Base-by-base conservation (phyloP, 441 rosid genomes). In the Arabidopsis lyrata region DNA sequence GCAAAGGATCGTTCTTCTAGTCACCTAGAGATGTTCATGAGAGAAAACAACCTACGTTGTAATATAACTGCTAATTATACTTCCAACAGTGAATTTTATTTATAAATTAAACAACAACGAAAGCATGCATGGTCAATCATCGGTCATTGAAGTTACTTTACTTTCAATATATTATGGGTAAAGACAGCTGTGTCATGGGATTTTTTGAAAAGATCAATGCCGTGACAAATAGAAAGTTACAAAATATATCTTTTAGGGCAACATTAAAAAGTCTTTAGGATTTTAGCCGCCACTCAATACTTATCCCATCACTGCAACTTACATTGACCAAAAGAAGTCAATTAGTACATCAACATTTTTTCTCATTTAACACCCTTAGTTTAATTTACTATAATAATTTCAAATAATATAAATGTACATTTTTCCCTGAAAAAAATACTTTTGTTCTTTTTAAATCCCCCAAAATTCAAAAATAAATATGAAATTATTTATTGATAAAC, bases 151-250 rank as follows among this genome's bases (percentile, higher is more conserved):
- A 16, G 22, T 8, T 52, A 39, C 36, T 7, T 45, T 5, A 2
- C 2, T 0, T 24, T 31, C 16, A 20, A 20, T 14, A 0, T 7
- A 49, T 38, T 8, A 11, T 36, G 15, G 58, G 1, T 41, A 42
- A 29, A 39, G 42, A 61, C 68, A 18, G 56, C 63, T 44, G 64
- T 34, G 49, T 64, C 50, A 47, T 0, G 10, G 5, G 29, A 63
- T 41, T 22, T 22, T 44, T 63, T 34, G 48, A 64, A 73, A 47
- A 36, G 29, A 65, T 65, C 59, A 56, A 56, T 27, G 42, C 15
- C 24, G 59, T 62, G 77, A 45, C 77, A 66, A 73, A 24, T 24
- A 36, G 35, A 65, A 56, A 24, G 0, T 56, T 65, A 73, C 77
- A 73, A 65, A 56, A 47, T 24, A 15, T 44, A 2, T 34, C 49